These are phyloP conservation scores for Trichoderma gamsii DNA, from an alignment of 495 filamentous ascomycete species.

Conservation along the genomic window DNA sequence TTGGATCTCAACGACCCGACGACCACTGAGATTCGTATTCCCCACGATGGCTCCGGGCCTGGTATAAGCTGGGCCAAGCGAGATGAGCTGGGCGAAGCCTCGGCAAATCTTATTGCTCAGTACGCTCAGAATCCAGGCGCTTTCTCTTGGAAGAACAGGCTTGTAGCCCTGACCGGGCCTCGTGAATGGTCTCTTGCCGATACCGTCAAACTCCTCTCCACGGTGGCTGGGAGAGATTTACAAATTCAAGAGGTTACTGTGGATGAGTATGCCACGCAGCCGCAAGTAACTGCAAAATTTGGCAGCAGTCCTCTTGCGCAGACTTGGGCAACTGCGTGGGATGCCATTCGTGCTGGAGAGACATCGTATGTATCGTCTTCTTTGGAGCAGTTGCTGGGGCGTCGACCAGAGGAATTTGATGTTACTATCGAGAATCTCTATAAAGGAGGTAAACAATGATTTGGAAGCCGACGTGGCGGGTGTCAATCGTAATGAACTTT, in stretches of 20 bases:
- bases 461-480: neutral
- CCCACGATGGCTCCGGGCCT: conserved; percentile 40
- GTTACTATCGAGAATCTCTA: conserved; percentile 13
- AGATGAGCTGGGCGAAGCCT: conserved; percentile 46
- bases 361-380: conserved; percentile 30
- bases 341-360: conserved; percentile 39
- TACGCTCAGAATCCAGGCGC: conserved; percentile 22
- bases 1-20: conserved; percentile 36
- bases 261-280: conserved; percentile 36
- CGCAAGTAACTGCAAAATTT: conserved; percentile 25
- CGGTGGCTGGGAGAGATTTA: conserved; percentile 26
- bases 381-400: conserved; percentile 33
- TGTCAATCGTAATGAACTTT: no score
- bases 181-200: conserved; percentile 35
- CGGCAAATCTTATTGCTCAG: conserved; percentile 34
- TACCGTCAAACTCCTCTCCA: conserved; percentile 33
- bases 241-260: conserved; percentile 33
- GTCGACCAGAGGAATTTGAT: conserved; percentile 30
- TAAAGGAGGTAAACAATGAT: neutral
- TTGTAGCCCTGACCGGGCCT: conserved; percentile 37
- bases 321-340: conserved; percentile 37
- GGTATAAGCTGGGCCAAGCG: conserved; percentile 50
- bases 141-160: conserved; percentile 32
- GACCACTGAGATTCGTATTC: conserved; percentile 40
- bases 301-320: conserved; percentile 21